Percentiles rank a stretch among this genome's conserved stretches.
These are phyloP conservation scores for Brassica incana DNA, from an alignment of 345 rosid genomes.

Conservation along the genomic window DNA sequence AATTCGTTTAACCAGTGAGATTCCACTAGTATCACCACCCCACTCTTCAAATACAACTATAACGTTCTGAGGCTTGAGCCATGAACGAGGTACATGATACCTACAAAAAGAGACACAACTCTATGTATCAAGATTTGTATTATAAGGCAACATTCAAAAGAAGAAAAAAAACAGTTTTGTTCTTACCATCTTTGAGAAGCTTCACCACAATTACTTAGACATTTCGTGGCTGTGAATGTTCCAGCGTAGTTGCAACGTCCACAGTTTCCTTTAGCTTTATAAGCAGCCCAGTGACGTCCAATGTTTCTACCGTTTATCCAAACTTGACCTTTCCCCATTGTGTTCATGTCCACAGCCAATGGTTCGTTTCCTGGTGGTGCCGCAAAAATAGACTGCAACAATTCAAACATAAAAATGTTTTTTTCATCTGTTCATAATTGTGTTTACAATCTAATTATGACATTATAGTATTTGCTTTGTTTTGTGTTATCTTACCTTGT, in stretches of 20 bases:
- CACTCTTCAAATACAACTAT: conserved; percentile 81
- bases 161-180: not conserved
- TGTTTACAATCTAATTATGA: not conserved
- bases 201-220: conserved; percentile 65
- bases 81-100: conserved; percentile 90
- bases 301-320: conserved; percentile 87
- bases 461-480: not conserved
- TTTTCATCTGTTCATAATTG: not conserved
- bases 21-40: conserved; percentile 85
- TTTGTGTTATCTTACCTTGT: conserved; percentile 53
- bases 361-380: conserved; percentile 71
- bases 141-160: not conserved
- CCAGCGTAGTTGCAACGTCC: conserved; percentile 76
- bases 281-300: conserved; percentile 83
- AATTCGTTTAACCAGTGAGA: conserved; percentile 64
- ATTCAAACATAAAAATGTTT: not conserved
- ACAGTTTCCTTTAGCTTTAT: conserved; percentile 68
- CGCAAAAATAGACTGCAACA: conserved; percentile 60
- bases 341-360: conserved; percentile 78
- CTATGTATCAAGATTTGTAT: conserved; percentile 7
- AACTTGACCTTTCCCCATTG: conserved; percentile 81
- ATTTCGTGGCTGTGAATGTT: conserved; percentile 49
- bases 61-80: conserved; percentile 72
- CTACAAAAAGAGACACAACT: conserved; percentile 41
- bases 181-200: conserved; percentile 79